phyloP scores from a whole-genome alignment of 2,329 filamentous ascomycete genomes.

The Aspergillus thermomutatus region DNA sequence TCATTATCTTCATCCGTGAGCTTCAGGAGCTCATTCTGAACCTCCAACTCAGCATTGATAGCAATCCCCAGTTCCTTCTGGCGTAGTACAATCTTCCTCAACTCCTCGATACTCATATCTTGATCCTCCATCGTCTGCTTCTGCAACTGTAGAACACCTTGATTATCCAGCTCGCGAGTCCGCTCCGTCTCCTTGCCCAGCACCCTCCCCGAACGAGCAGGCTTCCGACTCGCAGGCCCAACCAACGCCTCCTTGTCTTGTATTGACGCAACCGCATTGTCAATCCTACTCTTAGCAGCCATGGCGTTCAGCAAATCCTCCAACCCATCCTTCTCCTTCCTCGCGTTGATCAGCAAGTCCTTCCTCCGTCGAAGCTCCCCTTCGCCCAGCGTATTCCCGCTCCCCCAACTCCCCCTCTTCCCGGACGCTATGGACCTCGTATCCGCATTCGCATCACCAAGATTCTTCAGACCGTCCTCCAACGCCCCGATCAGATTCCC shows the following conservation, averaged over 20 bases:
- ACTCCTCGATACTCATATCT: slow-evolving; percentile 56
- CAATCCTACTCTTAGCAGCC: slow-evolving; percentile 48
- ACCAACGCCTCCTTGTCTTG: slow-evolving; percentile 46
- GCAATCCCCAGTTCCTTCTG: slow-evolving; percentile 61
- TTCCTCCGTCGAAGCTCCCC: slow-evolving; percentile 58
- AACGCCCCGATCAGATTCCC: slow-evolving; percentile 54
- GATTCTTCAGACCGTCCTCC: slow-evolving; percentile 53
- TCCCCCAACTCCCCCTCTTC: slow-evolving; percentile 30
- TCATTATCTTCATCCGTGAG: slow-evolving; percentile 59
- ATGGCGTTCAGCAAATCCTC: slow-evolving; percentile 60
- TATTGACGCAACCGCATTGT: slow-evolving; percentile 45
- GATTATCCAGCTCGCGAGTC: slow-evolving; percentile 61
- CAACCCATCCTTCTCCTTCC: slow-evolving; percentile 61
- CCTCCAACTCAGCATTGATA: slow-evolving; percentile 60
- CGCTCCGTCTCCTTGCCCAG: slow-evolving; percentile 57
- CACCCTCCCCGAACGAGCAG: slow-evolving; percentile 47
- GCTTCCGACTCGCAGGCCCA: slow-evolving; percentile 23
- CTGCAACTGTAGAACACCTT: slow-evolving; percentile 62
- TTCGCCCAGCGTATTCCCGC: slow-evolving; percentile 49
- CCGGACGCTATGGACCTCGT: slow-evolving; percentile 20
- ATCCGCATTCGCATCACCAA: slow-evolving; percentile 26
- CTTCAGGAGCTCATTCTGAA: slow-evolving; percentile 60
- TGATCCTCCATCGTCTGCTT: slow-evolving; percentile 61
- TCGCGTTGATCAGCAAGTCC: slow-evolving; percentile 55
- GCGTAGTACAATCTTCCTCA: slow-evolving; percentile 56